phyloP scores from a whole-genome alignment of 352 stramenopile genomes.

The Phytophthora pistaciae region DNA sequence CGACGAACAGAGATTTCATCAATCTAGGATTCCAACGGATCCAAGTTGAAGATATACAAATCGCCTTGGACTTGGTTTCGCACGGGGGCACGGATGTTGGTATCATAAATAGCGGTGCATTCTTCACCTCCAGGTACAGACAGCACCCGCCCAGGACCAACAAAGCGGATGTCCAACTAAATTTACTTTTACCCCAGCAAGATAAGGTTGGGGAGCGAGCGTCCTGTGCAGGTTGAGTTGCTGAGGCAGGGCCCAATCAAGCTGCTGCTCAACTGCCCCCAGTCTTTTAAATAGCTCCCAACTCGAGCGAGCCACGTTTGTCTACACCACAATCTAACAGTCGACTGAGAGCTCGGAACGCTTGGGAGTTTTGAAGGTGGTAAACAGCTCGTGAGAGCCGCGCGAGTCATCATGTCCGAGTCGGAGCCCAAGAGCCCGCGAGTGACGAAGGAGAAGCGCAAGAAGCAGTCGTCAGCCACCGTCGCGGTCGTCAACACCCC shows the following conservation, averaged over 20 bases:
- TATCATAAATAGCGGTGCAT: no score
- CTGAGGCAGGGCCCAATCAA: slow-evolving; percentile 11
- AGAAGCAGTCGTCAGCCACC: slow-evolving; percentile 43
- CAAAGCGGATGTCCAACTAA: not conserved
- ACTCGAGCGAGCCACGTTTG: not conserved
- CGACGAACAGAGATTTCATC: not conserved
- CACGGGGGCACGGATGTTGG: not conserved
- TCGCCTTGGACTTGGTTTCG: not conserved
- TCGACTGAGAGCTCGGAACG: slow-evolving; percentile 8
- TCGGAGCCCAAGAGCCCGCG: slow-evolving; percentile 35
- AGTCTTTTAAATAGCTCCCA: slow-evolving; percentile 18
- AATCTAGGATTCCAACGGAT: not conserved
- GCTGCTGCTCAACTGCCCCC: not conserved
- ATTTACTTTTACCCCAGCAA: not conserved
- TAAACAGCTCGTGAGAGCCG: slow-evolving; percentile 11
- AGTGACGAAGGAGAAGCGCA: slow-evolving; percentile 40
- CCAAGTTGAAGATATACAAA: not conserved
- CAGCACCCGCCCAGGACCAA: no score
- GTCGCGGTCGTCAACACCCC: slow-evolving; percentile 42
- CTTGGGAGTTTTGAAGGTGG: slow-evolving; percentile 1
- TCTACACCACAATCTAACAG: slow-evolving; percentile 26
- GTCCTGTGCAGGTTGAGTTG: slow-evolving; percentile 5
- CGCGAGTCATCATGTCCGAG: slow-evolving; percentile 27
- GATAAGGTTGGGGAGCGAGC: slow-evolving; percentile 6
- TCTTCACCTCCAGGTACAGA: not conserved